A percentile compares a stretch with the other conserved stretches of the same genome.
Evolutionary conservation across 345 rosid species (phyloP).

Genomic region (Eucalyptus pumila): DNA sequence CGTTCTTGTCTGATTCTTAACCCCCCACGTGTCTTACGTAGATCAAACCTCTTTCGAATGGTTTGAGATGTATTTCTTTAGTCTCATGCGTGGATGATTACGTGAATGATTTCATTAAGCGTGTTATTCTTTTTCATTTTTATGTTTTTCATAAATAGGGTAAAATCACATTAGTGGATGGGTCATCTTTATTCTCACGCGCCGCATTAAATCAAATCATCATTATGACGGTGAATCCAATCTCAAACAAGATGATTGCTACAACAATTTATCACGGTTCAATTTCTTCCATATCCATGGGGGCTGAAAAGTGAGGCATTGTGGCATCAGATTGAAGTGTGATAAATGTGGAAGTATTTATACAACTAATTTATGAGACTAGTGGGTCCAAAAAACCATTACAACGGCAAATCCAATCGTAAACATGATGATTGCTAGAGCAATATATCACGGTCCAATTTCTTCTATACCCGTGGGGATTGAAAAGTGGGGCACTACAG

Average conservation of each 20-base stretch:
- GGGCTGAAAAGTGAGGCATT: neutral
- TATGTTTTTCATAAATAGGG: neutral
- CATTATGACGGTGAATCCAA: neutral
- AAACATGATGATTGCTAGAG: neutral
- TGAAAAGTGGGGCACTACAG: neutral
- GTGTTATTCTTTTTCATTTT: neutral
- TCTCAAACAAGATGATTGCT: neutral
- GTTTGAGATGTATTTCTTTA: neutral
- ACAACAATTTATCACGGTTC: neutral
- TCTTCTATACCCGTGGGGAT: neutral
- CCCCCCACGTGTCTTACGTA: neutral
- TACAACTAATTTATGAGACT: neutral
- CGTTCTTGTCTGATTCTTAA: neutral
- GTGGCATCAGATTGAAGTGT: neutral
- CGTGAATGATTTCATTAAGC: neutral
- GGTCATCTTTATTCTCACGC: neutral
- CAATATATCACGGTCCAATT: neutral
- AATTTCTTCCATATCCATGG: neutral
- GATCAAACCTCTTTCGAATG: neutral
- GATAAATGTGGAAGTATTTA: neutral
- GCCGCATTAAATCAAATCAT: neutral
- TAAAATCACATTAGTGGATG: neutral
- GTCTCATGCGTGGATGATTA: neutral
- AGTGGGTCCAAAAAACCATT: neutral
- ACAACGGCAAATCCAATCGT: neutral